Percentiles rank a stretch among this genome's conserved stretches.
These are phyloP conservation scores for Maudiozyma saulgeensis DNA, from an alignment of 805 yeast genomes.

Conservation along the genomic window DNA sequence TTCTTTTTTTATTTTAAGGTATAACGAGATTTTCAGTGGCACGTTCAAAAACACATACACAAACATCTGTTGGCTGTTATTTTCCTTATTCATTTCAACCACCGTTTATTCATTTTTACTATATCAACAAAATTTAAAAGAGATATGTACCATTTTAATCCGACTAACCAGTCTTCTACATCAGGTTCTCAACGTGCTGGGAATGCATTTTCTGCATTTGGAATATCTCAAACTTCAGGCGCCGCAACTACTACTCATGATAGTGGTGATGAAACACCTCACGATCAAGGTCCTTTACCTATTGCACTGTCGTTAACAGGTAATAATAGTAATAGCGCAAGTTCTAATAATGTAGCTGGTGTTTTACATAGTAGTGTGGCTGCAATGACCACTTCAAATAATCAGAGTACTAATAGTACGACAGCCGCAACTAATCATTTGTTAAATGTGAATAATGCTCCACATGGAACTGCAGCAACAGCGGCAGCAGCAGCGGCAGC, in stretches of 20 bases:
- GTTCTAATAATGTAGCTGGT: background rate
- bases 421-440: background rate
- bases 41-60: too few species aligned
- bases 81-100: too few species aligned
- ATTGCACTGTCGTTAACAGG: slow-evolving; percentile 4
- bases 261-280: background rate
- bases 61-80: too few species aligned
- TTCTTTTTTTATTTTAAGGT: too few species aligned
- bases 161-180: background rate
- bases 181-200: background rate
- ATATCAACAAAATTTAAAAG: too few species aligned
- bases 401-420: background rate
- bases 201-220: slow-evolving; percentile 6
- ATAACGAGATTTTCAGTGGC: too few species aligned
- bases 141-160: background rate
- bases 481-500: background rate
- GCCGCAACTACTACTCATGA: background rate
- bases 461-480: background rate
- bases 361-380: background rate
- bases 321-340: background rate
- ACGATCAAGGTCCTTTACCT: slow-evolving; percentile 1
- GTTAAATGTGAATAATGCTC: background rate
- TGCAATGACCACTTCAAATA: background rate
- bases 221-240: slow-evolving; percentile 2
- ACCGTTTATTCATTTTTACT: too few species aligned